Evolutionary conservation across 2,329 filamentous ascomycete species (phyloP).

Genomic region (Aureobasidium melanogenum): DNA sequence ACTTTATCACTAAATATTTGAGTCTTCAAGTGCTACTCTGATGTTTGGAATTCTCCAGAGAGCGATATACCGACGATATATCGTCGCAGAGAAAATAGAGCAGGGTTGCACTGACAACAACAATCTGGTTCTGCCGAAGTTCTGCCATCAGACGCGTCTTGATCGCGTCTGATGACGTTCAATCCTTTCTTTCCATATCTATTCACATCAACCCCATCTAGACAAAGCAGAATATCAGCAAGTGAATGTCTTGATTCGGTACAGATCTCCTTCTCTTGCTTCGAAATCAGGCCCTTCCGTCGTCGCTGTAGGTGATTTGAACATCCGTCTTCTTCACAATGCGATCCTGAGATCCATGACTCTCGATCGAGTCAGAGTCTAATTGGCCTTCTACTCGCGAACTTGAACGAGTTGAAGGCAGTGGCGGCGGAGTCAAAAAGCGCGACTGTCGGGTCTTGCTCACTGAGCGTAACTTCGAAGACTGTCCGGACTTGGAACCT

Average conservation of each 20-base stretch:
- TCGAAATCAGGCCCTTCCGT: background rate
- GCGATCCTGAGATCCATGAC: background rate
- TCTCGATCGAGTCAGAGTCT: background rate
- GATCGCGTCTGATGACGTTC: background rate
- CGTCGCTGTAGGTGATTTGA: background rate
- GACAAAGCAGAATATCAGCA: background rate
- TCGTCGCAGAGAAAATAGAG: background rate
- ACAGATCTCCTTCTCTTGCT: background rate
- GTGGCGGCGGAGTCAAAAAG: background rate
- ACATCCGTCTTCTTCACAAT: background rate
- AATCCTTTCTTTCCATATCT: background rate
- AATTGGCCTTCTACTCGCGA: background rate
- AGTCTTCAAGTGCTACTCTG: no score
- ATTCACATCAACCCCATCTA: no score
- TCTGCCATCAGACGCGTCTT: background rate
- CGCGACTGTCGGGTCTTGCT: background rate
- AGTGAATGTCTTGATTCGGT: background rate
- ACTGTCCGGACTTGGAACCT: background rate
- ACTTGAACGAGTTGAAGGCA: background rate
- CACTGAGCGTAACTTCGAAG: background rate
- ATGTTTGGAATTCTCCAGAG: background rate
- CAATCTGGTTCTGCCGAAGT: background rate
- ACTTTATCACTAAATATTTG: no score
- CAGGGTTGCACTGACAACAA: background rate
- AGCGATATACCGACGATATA: background rate